Conservation (phyloP, 345 rosid genomes). For the Barbarea vulgaris region DNA sequence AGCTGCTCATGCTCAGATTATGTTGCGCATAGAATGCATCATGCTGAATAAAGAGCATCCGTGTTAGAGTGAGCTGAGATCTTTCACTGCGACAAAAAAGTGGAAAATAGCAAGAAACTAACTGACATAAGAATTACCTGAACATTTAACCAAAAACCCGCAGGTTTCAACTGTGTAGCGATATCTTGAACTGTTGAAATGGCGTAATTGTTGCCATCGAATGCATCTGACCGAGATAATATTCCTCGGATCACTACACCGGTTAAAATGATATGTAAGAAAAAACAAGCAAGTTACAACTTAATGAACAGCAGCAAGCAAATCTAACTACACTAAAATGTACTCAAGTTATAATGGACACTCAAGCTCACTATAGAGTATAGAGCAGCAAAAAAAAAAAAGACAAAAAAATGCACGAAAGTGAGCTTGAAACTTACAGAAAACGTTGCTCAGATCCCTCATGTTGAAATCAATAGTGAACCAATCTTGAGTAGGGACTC, state of each 20-base stretch:
- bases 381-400: background rate
- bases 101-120: background rate
- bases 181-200: slow-evolving; percentile 58
- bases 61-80: slow-evolving; percentile 19
- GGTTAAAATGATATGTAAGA: slow-evolving; percentile 15
- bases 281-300: background rate
- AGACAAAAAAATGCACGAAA: background rate
- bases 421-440: slow-evolving; percentile 53
- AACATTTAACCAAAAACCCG: slow-evolving; percentile 74
- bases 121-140: slow-evolving; percentile 57
- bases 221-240: slow-evolving; percentile 53
- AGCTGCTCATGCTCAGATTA: slow-evolving; percentile 73
- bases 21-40: slow-evolving; percentile 68
- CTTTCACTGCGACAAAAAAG: background rate
- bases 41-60: slow-evolving; percentile 55
- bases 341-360: background rate
- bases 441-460: slow-evolving; percentile 42
- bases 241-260: slow-evolving; percentile 66
- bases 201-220: slow-evolving; percentile 37
- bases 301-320: slow-evolving; percentile 15
- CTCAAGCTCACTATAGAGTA: background rate
- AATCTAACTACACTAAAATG: background rate
- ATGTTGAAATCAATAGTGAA: slow-evolving; percentile 74
- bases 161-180: slow-evolving; percentile 44
- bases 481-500: slow-evolving; percentile 55